Evolutionary conservation across 805 yeast genomes (phyloP), one percentile per base, ranked within the genome.

Genomic region (Alloascoidea hylecoeti): DNA sequence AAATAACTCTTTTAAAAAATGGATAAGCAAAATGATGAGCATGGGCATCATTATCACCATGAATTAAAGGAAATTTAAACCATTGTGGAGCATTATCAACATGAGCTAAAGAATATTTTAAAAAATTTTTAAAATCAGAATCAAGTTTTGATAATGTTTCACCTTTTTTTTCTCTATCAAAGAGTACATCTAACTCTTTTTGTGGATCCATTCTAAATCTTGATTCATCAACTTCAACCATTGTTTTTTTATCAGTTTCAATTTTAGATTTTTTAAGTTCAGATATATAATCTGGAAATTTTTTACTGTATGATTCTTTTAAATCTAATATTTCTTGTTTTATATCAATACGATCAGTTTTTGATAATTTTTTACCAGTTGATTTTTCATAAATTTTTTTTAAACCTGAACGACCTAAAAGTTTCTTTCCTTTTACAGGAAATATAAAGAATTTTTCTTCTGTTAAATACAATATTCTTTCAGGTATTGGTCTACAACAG

Each of bases 401-500:
- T n/a, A 23, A 23, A 9, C 30, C 30, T n/a, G 9, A 9, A 9
- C n/a, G 9, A n/a, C 30, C 30, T n/a, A 23, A 23, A 9, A 9
- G 9, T 23, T 23, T 9, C n/a, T 23, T 23, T n/a, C n/a, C 13
- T 9, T 9, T 9, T n/a, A 23, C 30, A 9, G 30, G 30, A n/a
- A 23, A 23, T 9, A 9, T 9, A n/a, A 23, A 23, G n/a, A 23
- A 23, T 23, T 23, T 23, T 9, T 23, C 30, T n/a, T 23, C 30
- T 23, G 30, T 23, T 9, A 23, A n/a, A 23, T 23, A 23, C n/a
- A 23, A n/a, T 9, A 23, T 23, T 23, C n/a, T 9, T n/a, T 23
- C 30, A 23, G 30, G 30, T n/a, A 23, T n/a, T n/a, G 30, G 30
- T 9, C 30, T 9, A n/a, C 30, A 23, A n/a, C 30, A 23, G 30